phyloP scores from a whole-genome alignment of 2,329 filamentous ascomycete genomes.

The Colletotrichum australisinense region DNA sequence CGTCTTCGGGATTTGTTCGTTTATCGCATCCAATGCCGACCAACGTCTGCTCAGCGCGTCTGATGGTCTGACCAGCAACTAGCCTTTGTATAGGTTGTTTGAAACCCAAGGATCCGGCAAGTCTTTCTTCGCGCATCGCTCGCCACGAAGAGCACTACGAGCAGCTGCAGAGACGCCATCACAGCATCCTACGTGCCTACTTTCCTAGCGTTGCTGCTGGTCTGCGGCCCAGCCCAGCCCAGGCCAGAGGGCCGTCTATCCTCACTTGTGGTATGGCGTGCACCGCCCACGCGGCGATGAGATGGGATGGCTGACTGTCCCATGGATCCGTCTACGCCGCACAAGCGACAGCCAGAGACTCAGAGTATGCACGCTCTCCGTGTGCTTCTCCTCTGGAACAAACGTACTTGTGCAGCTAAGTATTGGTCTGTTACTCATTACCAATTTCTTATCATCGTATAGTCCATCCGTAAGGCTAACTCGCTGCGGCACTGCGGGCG shows the following conservation, averaged over 20 bases:
- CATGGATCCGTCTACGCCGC: slow-evolving; percentile 27
- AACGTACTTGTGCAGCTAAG: background rate
- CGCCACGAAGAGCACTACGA: background rate
- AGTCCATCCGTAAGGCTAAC: slow-evolving; percentile 32
- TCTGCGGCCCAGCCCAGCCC: slow-evolving; percentile 15
- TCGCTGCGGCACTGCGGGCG: slow-evolving; percentile 29
- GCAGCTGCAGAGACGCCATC: slow-evolving; percentile 23
- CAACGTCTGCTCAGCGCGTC: background rate
- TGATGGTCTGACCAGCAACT: background rate
- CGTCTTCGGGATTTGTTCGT: background rate
- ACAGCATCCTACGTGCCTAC: background rate
- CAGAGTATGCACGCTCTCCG: slow-evolving; percentile 13
- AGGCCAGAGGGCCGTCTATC: slow-evolving; percentile 19
- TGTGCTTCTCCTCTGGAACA: background rate
- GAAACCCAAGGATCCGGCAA: background rate
- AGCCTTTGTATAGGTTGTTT: background rate
- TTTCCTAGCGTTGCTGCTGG: slow-evolving; percentile 22
- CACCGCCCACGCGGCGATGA: slow-evolving; percentile 11
- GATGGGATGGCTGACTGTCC: slow-evolving; percentile 9
- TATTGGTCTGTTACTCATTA: slow-evolving; percentile 15
- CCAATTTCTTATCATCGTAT: slow-evolving; percentile 21
- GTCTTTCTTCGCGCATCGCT: background rate
- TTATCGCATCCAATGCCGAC: slow-evolving; percentile 9
- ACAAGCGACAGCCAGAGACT: background rate
- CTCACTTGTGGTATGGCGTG: background rate